Evolutionary conservation across 169 alveolate genomes (phyloP), one percentile per base, ranked within the genome.

Genomic region (Plasmodium knowlesi): DNA sequence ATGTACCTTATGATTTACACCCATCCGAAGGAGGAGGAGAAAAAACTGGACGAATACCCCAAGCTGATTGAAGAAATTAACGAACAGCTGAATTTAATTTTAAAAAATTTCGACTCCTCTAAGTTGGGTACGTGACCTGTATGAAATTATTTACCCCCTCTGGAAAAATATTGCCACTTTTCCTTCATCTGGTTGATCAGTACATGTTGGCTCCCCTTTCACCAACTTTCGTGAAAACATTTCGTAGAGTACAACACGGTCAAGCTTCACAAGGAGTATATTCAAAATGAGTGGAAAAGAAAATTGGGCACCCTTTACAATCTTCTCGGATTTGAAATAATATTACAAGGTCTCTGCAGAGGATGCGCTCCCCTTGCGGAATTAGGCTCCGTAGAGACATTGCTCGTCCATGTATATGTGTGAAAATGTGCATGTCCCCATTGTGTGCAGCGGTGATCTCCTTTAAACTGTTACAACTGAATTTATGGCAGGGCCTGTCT

Each of bases 11-110:
- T 22, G 76, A 6, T 3, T 50, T 1, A 0, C 1, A 50, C 61
- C 25, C 22, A 12, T 14, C 61, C 34, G 25, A 43, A 89, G 94
- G 94, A 89, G 39, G 91, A 89, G 43, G 94, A 89, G 61, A 89
- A 89, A 61, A 89, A 89, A 41, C 70, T 89, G 39, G 89, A 78
- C 14, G 94, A 89, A 80, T 89, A 67, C 25, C 94, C 94, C 57
- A 81, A 89, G 83, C 83, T 78, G 70, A 89, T 89, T 61, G 82
- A 57, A 16, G 91, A 89, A 81, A 50, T 89, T 61, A 78, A 89
- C 82, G 50, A 89, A 14, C 50, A 80, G 67, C 82, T 89, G 12
- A 81, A 89, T 30, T 57, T 80, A 39, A 89, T 81, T 79, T 67
- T 81, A 39, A 89, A 89, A 79, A 81, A 81, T 41, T 80, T 89